A percentile compares a stretch with the other conserved stretches of the same genome.
Evolutionary conservation across 257 asterid genomes (phyloP).

Genomic region (Petunia axillaris): DNA sequence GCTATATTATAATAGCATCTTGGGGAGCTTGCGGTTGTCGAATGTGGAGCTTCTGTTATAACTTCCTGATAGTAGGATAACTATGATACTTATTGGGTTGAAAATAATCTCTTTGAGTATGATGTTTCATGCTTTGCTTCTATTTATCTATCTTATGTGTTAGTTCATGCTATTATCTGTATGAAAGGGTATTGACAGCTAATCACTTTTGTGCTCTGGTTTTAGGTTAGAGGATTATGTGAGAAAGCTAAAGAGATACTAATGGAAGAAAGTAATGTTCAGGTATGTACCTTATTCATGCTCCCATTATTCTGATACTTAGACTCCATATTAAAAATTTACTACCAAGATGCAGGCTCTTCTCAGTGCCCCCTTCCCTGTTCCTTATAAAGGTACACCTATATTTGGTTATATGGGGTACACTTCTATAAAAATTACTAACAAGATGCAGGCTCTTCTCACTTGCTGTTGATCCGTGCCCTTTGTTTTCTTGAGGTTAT

Average conservation of each 20-base stretch:
- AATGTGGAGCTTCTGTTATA: no score
- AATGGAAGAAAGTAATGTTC: constrained; percentile 90
- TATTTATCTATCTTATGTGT: not conserved
- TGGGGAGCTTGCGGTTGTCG: constrained; percentile 3
- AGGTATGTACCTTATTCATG: constrained; percentile 53
- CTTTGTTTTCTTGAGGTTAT: not conserved
- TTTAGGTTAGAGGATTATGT: constrained; percentile 80
- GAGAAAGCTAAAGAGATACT: constrained; percentile 96
- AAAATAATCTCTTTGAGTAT: not conserved
- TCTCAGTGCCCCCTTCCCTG: not conserved
- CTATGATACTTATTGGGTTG: not conserved
- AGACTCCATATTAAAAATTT: not conserved
- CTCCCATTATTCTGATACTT: not conserved
- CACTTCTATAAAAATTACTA: not conserved
- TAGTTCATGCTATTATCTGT: not conserved
- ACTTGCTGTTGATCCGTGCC: not conserved
- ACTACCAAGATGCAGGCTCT: constrained; percentile 1
- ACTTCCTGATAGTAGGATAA: not conserved
- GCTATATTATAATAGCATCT: not conserved
- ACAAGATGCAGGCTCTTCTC: no score
- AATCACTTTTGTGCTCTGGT: constrained; percentile 32
- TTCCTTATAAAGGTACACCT: not conserved
- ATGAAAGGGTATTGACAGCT: constrained; percentile 20
- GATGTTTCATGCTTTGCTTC: constrained; percentile 5
- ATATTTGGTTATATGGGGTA: not conserved